Evolutionary conservation across 495 filamentous ascomycete species (phyloP).

Genomic region (Aspergillus kassunensis): DNA sequence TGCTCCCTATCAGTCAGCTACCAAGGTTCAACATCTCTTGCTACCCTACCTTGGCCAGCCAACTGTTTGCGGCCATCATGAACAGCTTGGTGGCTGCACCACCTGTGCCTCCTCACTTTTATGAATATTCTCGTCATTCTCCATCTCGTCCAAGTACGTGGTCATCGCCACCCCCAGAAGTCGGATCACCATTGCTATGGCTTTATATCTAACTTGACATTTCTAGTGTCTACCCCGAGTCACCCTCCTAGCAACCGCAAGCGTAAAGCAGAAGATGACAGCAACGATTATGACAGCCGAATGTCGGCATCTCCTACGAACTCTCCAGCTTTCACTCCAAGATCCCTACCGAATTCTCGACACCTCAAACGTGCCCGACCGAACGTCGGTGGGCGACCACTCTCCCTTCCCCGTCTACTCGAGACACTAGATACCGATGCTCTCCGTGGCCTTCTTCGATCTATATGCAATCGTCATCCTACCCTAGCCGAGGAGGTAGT

Average conservation of each 20-base stretch:
- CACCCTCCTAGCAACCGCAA: conserved; percentile 60
- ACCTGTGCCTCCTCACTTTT: conserved; percentile 72
- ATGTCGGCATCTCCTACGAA: conserved; percentile 82
- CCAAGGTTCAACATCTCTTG: conserved; percentile 11
- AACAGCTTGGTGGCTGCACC: conserved; percentile 61
- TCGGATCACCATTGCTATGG: neutral
- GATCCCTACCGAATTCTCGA: conserved; percentile 62
- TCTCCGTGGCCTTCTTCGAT: conserved; percentile 74
- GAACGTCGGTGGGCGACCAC: conserved; percentile 72
- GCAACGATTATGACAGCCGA: conserved; percentile 62
- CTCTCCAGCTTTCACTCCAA: conserved; percentile 68
- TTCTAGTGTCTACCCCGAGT: conserved; percentile 52
- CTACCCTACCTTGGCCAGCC: conserved; percentile 27
- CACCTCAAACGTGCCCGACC: conserved; percentile 60
- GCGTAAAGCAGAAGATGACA: conserved; percentile 84
- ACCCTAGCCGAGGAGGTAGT: conserved; percentile 71
- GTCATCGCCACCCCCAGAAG: neutral
- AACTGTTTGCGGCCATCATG: conserved; percentile 49
- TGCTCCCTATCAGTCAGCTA: conserved; percentile 5
- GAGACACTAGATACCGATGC: conserved; percentile 86
- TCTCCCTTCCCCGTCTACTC: conserved; percentile 76
- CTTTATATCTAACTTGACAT: conserved; percentile 21
- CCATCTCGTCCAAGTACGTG: conserved; percentile 64
- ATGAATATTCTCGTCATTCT: conserved; percentile 66
- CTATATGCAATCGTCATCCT: conserved; percentile 85